A percentile compares a stretch with the other conserved stretches of the same genome.
Evolutionary conservation across 2,329 filamentous ascomycete species (phyloP).

Genomic region (Stachybotrys chartarum): DNA sequence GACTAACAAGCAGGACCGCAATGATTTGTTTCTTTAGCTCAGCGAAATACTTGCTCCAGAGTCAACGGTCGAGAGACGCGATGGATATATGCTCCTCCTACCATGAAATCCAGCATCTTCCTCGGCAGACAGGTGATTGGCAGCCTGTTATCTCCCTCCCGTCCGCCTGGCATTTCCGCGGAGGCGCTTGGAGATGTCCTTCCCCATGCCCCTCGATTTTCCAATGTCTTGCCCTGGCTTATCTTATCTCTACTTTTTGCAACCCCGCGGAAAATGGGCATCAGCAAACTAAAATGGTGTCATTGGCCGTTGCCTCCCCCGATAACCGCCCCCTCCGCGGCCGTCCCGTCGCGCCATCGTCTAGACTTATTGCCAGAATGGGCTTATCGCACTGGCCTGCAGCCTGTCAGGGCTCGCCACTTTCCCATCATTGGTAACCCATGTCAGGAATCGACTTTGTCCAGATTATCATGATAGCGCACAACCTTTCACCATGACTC

Average conservation of each 20-base stretch:
- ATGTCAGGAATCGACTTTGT: neutral
- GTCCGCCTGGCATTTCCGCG: neutral
- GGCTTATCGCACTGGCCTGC: neutral
- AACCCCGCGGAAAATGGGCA: neutral
- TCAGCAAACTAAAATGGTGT: constrained; percentile 1
- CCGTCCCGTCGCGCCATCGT: too few species aligned
- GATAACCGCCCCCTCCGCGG: neutral
- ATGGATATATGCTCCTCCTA: too few species aligned
- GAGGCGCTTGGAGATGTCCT: neutral
- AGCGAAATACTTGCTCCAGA: too few species aligned
- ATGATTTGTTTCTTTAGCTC: too few species aligned
- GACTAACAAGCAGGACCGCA: too few species aligned
- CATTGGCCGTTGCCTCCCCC: neutral
- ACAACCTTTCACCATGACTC: too few species aligned
- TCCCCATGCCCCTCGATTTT: neutral
- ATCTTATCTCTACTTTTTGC: neutral
- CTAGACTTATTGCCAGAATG: neutral
- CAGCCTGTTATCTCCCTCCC: too few species aligned
- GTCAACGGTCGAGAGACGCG: too few species aligned
- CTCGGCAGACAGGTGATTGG: too few species aligned
- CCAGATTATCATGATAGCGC: neutral
- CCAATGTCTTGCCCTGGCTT: neutral
- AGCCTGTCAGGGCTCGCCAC: neutral
- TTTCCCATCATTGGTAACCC: neutral
- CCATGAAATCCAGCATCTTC: too few species aligned